Percentiles rank a stretch among this genome's conserved stretches.
Evolutionary conservation across 73 alveolate genomes (phyloP).

Genomic region (Tetrahymena thermophila): DNA sequence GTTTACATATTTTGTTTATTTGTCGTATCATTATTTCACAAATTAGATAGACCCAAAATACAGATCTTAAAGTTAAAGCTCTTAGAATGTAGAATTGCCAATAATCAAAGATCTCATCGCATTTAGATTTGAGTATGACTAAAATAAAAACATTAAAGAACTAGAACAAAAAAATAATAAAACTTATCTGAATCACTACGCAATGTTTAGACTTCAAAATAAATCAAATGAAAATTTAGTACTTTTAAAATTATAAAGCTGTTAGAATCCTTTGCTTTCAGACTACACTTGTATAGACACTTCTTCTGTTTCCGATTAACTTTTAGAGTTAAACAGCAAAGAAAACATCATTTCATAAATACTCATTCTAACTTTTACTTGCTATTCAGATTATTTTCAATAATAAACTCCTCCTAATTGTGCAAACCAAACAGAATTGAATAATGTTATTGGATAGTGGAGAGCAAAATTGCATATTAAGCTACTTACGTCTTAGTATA

Average conservation of each 20-base stretch:
- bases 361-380: not conserved
- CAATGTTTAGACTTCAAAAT: not conserved
- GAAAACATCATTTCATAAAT: not conserved
- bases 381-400: not conserved
- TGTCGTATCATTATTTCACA: not conserved
- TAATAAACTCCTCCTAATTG: not conserved
- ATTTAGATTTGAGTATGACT: not conserved
- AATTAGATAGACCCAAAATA: not conserved
- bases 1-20: not conserved
- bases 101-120: not conserved
- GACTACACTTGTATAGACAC: not conserved
- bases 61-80: not conserved
- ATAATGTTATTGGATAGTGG: not conserved
- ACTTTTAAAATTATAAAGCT: no score
- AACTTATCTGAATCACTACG: not conserved
- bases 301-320: not conserved
- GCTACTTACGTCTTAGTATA: not conserved
- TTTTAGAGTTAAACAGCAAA: not conserved
- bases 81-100: not conserved
- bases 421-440: not conserved
- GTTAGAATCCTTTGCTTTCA: not conserved
- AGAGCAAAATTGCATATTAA: not conserved
- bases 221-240: not conserved
- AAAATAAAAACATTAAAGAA: no score
- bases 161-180: not conserved